phyloP scores from a whole-genome alignment of 2,329 filamentous ascomycete genomes.

The Monilinia polystroma region DNA sequence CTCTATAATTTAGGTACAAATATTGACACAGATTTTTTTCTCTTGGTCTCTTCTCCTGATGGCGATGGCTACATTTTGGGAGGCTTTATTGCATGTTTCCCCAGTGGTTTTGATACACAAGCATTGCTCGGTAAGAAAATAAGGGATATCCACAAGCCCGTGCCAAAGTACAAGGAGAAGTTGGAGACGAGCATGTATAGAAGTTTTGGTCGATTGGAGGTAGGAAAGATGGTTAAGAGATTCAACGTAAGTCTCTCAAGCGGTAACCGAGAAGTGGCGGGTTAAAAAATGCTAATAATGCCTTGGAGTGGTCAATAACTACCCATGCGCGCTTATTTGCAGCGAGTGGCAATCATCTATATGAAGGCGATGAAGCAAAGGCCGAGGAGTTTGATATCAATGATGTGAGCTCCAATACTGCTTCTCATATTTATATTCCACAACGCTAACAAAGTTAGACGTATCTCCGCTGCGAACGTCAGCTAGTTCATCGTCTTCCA shows the following conservation, averaged over 20 bases:
- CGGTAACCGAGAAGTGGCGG: background rate
- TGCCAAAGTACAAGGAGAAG: constrained; percentile 57
- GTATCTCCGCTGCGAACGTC: constrained; percentile 56
- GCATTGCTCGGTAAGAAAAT: constrained; percentile 54
- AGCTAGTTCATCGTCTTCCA: constrained; percentile 60
- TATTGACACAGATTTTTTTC: constrained; percentile 59
- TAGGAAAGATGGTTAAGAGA: constrained; percentile 55
- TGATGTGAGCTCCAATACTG: constrained; percentile 40
- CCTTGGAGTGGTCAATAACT: constrained; percentile 46
- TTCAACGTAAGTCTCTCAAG: constrained; percentile 45
- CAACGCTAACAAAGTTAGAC: constrained; percentile 38
- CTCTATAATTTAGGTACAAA: constrained; percentile 51
- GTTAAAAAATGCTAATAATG: background rate
- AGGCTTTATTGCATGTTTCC: constrained; percentile 57
- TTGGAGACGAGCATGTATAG: constrained; percentile 60
- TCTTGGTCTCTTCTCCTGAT: constrained; percentile 50
- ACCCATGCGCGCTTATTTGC: constrained; percentile 45
- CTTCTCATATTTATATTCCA: background rate
- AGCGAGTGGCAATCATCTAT: constrained; percentile 45
- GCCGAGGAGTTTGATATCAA: constrained; percentile 47
- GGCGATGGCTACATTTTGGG: constrained; percentile 50
- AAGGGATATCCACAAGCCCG: constrained; percentile 56
- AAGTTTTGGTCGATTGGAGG: constrained; percentile 55
- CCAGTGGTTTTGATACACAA: constrained; percentile 57
- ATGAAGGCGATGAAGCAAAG: constrained; percentile 40